Evolutionary conservation across 179 eudicot species (phyloP).

Genomic region (Carnegiea gigantea): DNA sequence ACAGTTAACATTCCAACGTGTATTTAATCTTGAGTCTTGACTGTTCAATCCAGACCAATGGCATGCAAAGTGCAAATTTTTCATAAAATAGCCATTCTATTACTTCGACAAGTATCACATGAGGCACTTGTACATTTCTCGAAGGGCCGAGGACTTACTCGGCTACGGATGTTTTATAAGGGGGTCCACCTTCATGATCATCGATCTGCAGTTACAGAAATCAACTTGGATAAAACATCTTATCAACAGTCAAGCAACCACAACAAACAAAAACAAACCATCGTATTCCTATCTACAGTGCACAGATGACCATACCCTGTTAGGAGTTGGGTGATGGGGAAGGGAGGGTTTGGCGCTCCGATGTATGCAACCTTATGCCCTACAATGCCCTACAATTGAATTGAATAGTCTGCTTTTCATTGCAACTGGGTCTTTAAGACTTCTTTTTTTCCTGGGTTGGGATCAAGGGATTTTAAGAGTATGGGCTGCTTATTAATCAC

Average conservation of each 20-base stretch:
- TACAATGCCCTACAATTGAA: not conserved
- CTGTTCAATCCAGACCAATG: no score
- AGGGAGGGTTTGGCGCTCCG: no score
- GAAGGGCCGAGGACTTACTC: constrained; percentile 45
- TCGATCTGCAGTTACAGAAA: constrained; percentile 45
- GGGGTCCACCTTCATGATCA: constrained; percentile 86
- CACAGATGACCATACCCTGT: no score
- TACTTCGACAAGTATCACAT: not conserved
- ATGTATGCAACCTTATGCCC: no score
- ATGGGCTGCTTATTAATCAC: not conserved
- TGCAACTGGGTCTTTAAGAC: not conserved
- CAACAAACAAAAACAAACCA: not conserved
- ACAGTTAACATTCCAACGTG: not conserved
- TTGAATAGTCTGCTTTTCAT: not conserved
- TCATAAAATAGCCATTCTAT: not conserved
- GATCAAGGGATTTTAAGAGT: not conserved
- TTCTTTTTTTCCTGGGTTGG: no score
- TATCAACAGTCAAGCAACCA: not conserved
- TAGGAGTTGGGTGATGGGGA: no score
- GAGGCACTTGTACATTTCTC: not conserved
- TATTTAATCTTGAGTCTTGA: no score
- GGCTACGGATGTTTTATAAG: constrained; percentile 52
- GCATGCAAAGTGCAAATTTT: not conserved
- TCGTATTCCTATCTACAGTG: no score
- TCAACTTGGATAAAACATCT: not conserved